phyloP scores from a whole-genome alignment of 1,284 basidiomycete species.

The Boletus smithii region DNA sequence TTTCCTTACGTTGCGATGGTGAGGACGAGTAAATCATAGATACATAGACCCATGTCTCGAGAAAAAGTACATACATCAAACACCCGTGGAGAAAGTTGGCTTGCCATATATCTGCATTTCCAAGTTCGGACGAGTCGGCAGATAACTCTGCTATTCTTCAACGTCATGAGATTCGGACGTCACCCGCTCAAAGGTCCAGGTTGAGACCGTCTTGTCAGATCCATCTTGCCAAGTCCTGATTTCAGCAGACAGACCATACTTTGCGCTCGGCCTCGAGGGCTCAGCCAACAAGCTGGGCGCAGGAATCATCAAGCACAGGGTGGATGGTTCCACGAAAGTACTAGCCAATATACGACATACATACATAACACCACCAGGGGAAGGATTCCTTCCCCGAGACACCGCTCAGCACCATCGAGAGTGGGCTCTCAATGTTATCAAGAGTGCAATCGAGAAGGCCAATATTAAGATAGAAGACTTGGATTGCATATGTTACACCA shows the following conservation, averaged over 20 bases:
- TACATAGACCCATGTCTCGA: not conserved
- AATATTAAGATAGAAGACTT: conserved; percentile 71
- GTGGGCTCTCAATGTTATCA: conserved; percentile 85
- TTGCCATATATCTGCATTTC: too few relatives aligned
- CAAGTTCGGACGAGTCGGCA: not conserved
- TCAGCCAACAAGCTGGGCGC: conserved; percentile 99
- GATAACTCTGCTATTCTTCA: too few relatives aligned
- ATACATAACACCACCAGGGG: conserved; percentile 96
- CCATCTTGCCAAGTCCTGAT: conserved; percentile 11
- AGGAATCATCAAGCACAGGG: conserved; percentile 84
- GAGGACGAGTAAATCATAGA: not conserved
- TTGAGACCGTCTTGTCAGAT: conserved; percentile 23
- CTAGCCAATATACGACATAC: conserved; percentile 91
- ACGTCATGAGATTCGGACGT: conserved; percentile 17
- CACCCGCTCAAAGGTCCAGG: conserved; percentile 36
- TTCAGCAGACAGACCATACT: conserved; percentile 53
- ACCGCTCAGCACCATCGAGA: conserved; percentile 95
- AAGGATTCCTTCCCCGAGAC: conserved; percentile 94
- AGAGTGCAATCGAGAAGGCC: conserved; percentile 75
- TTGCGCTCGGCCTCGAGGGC: conserved; percentile 88
- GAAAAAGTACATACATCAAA: too few relatives aligned
- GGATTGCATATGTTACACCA: conserved; percentile 96
- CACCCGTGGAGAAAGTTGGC: too few relatives aligned
- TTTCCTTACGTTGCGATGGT: not conserved
- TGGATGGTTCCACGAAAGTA: conserved; percentile 64